phyloP scores from a whole-genome alignment of 202 grass and related monocot species.

The Eragrostis tef region DNA sequence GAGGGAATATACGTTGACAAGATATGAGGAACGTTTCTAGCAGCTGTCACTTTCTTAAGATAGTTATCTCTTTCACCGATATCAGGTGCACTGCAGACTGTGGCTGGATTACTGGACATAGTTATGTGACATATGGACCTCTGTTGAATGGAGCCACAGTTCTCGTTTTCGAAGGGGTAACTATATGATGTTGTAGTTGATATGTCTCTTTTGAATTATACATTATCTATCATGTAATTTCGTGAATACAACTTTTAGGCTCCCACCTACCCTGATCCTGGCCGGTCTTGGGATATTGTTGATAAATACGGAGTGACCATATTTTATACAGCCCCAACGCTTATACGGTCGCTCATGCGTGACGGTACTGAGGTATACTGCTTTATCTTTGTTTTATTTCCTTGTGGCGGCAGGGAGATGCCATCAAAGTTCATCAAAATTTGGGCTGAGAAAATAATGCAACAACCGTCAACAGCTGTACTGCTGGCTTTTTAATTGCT shows the following conservation, averaged over 20 bases:
- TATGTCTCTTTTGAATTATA: slow-evolving; percentile 28
- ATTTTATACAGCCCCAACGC: slow-evolving; percentile 98
- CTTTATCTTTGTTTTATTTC: slow-evolving; percentile 35
- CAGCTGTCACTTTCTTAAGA: slow-evolving; percentile 39
- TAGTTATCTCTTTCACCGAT: slow-evolving; percentile 46
- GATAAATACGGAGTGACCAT: slow-evolving; percentile 94
- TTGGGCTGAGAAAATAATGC: background rate
- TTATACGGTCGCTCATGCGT: slow-evolving; percentile 93
- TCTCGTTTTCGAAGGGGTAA: slow-evolving; percentile 96
- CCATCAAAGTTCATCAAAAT: background rate
- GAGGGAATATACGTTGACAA: slow-evolving; percentile 14
- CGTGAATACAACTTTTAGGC: slow-evolving; percentile 62
- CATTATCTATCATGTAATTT: slow-evolving; percentile 18
- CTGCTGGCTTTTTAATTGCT: background rate
- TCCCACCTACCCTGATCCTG: slow-evolving; percentile 89
- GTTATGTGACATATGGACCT: slow-evolving; percentile 97
- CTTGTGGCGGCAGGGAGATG: background rate
- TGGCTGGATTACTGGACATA: slow-evolving; percentile 99
- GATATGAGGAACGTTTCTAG: background rate
- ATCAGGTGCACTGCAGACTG: slow-evolving; percentile 98
- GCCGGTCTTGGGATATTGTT: slow-evolving; percentile 91
- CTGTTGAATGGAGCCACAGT: slow-evolving; percentile 90
- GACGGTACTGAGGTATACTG: slow-evolving; percentile 70
- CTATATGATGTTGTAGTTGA: slow-evolving; percentile 33
- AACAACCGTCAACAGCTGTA: no score